Evolutionary conservation across 2,329 filamentous ascomycete genomes (phyloP).

Genomic region (Myrmaecium sp.): DNA sequence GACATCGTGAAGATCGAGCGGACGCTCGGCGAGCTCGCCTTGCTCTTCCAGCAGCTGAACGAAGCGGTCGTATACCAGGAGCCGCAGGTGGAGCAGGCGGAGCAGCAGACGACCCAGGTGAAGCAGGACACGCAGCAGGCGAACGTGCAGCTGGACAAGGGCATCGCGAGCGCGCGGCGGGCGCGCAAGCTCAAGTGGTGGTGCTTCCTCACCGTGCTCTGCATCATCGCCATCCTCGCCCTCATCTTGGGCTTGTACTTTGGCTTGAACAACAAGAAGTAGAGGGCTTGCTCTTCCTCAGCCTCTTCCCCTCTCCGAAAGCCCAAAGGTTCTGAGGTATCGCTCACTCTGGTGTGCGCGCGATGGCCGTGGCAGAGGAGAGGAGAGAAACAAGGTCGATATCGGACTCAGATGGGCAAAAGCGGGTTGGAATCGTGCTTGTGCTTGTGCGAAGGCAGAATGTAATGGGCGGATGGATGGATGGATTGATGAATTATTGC

Average conservation of each 20-base stretch:
- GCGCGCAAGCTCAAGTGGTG: slow-evolving; percentile 70
- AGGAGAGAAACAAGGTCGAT: too few relatives aligned
- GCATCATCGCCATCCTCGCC: slow-evolving; percentile 32
- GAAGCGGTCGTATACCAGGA: slow-evolving; percentile 60
- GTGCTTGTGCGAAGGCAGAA: too few relatives aligned
- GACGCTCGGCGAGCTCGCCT: slow-evolving; percentile 52
- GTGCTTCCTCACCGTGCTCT: slow-evolving; percentile 43
- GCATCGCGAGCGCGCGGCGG: slow-evolving; percentile 48
- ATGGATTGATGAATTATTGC: too few relatives aligned
- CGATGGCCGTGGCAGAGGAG: too few relatives aligned
- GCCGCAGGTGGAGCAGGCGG: slow-evolving; percentile 40
- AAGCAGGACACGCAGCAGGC: slow-evolving; percentile 50
- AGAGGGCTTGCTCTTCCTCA: too few relatives aligned
- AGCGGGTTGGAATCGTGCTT: too few relatives aligned
- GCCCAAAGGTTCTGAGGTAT: too few relatives aligned
- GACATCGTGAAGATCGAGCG: slow-evolving; percentile 68
- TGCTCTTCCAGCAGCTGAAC: slow-evolving; percentile 59
- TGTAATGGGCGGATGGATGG: too few relatives aligned
- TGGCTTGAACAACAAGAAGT: slow-evolving; percentile 16
- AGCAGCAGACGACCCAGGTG: slow-evolving; percentile 49
- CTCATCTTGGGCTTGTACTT: slow-evolving; percentile 33
- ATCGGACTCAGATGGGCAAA: too few relatives aligned
- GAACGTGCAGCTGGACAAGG: slow-evolving; percentile 51
- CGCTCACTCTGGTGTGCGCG: too few relatives aligned
- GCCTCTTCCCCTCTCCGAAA: too few relatives aligned